phyloP scores from a whole-genome alignment of 352 stramenopile genomes.

The Achlya hypogyna region DNA sequence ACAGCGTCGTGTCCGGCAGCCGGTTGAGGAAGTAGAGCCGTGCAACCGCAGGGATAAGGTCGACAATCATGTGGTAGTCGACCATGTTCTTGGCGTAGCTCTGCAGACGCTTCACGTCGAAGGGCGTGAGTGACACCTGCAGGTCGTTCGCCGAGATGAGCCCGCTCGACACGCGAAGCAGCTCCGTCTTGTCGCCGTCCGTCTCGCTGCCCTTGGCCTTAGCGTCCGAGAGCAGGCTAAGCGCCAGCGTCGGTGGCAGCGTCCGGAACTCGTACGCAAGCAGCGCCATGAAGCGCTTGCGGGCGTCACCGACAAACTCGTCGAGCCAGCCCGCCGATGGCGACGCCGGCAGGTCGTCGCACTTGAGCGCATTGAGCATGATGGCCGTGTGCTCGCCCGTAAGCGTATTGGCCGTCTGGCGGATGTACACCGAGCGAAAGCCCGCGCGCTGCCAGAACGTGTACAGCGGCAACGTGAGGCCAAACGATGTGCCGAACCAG shows the following conservation, averaged over 20 bases:
- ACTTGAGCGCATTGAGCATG: conserved; percentile 67
- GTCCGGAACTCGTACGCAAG: conserved; percentile 88
- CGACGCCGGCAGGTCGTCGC: conserved; percentile 64
- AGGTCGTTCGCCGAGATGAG: conserved; percentile 85
- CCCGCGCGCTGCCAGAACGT: conserved; percentile 95
- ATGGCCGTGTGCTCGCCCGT: conserved; percentile 98
- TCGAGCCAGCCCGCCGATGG: conserved; percentile 87
- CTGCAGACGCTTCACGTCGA: conserved; percentile 97
- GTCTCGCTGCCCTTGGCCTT: conserved; percentile 27
- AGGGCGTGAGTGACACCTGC: conserved; percentile 89
- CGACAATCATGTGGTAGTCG: conserved; percentile 99
- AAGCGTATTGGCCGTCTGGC: conserved; percentile 98
- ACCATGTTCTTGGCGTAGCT: conserved; percentile 98
- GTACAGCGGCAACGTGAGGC: conserved; percentile 93
- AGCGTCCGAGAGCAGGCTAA: conserved; percentile 83
- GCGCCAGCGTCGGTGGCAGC: conserved; percentile 85
- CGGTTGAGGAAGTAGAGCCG: conserved; percentile 95
- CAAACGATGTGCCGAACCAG: conserved; percentile 98
- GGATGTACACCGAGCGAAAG: conserved; percentile 96
- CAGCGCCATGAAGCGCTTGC: conserved; percentile 90
- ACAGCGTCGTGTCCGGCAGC: conserved; percentile 89
- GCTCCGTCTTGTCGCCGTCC: conserved; percentile 8
- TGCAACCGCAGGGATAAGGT: conserved; percentile 92
- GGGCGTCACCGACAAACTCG: conserved; percentile 92
- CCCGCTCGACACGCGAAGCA: conserved; percentile 53